A percentile compares a stretch with the other conserved stretches of the same genome.
Evolutionary conservation across 2,329 filamentous ascomycete genomes (phyloP).

Genomic region (Phoma sp.): DNA sequence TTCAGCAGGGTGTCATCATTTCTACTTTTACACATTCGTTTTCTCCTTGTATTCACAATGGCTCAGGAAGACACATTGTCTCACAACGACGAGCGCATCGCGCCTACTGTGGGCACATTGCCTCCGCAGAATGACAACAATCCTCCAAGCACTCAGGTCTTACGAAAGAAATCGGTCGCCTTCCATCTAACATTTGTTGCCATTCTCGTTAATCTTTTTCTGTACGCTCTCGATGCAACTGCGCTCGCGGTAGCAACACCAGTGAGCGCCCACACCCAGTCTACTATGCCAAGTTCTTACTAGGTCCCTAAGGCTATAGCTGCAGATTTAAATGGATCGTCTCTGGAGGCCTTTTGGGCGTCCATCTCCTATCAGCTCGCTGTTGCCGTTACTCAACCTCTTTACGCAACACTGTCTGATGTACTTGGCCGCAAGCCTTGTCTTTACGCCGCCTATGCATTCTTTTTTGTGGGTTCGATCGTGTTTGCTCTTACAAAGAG

Average conservation of each 20-base stretch:
- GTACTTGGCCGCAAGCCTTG: slow-evolving; percentile 31
- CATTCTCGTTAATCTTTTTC: slow-evolving; percentile 62
- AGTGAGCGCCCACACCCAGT: slow-evolving; percentile 22
- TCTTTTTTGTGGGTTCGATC: slow-evolving; percentile 58
- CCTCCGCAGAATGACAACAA: too few relatives aligned
- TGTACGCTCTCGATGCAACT: slow-evolving; percentile 69
- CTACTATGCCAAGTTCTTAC: too few relatives aligned
- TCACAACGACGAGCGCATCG: too few relatives aligned
- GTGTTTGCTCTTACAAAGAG: slow-evolving; percentile 55
- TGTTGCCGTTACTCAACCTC: slow-evolving; percentile 25
- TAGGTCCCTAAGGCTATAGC: background rate
- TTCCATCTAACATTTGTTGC: slow-evolving; percentile 9
- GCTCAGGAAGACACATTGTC: too few relatives aligned
- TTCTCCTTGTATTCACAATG: too few relatives aligned
- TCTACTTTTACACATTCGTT: too few relatives aligned
- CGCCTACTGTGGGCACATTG: too few relatives aligned
- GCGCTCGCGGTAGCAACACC: slow-evolving; percentile 66
- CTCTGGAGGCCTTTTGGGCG: slow-evolving; percentile 64
- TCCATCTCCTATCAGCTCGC: slow-evolving; percentile 50
- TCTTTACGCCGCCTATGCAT: slow-evolving; percentile 18
- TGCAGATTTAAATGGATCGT: background rate
- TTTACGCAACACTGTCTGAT: slow-evolving; percentile 40
- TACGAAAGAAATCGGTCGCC: background rate
- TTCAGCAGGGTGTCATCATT: too few relatives aligned
- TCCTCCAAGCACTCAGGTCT: too few relatives aligned